Evolutionary conservation across 805 yeast species (phyloP), one percentile per base, ranked within the genome.

Genomic region (Yamadazyma paraphyllophila): DNA sequence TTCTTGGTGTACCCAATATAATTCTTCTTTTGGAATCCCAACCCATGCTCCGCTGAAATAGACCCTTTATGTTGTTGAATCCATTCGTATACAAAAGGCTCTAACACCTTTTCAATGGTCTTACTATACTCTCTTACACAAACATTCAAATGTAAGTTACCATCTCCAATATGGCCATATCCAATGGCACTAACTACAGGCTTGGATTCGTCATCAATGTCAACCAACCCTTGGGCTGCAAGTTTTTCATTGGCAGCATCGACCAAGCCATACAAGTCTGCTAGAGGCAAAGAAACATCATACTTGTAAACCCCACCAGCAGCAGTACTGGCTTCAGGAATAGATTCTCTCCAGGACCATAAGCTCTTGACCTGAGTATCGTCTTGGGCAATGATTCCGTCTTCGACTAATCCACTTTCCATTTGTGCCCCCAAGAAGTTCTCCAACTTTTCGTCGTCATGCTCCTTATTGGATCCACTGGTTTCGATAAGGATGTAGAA

Each of bases 111-210:
- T 67, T 94, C 98, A 45, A 94, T 87, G 24, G 76, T 79, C 62
- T 87, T 84, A 51, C 76, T 76, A 67, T 94, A 94, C 58, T 81
- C 78, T 65, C 97, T 80, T 13, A 90, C 96, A 36, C 95, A 85
- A 42, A 94, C 95, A 61, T 94, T 94, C 61, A 94, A 78, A 65
- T 94, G 99, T 58, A 94, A 73, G 67, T 94, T 94, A 43, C 99
- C 98, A 62, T 94, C 99, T 46, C 99, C 99, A 58, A 94, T 79
- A 61, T 94, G 99, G n/a, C 99, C 99, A 59, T 92, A 94, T 0
- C 99, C 99, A 53, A 92, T 83, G 9, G 95, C 96, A 49, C 81
- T 85, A 44, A 88, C 83, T 2, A 88, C 97, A 2, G 97, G 96
- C 62, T 76, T 77, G 3, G 76, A 73, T 35, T 78, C 85, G 29